Conservation (phyloP, 2,329 filamentous ascomycete genomes). For the Aspergillus sp. region DNA sequence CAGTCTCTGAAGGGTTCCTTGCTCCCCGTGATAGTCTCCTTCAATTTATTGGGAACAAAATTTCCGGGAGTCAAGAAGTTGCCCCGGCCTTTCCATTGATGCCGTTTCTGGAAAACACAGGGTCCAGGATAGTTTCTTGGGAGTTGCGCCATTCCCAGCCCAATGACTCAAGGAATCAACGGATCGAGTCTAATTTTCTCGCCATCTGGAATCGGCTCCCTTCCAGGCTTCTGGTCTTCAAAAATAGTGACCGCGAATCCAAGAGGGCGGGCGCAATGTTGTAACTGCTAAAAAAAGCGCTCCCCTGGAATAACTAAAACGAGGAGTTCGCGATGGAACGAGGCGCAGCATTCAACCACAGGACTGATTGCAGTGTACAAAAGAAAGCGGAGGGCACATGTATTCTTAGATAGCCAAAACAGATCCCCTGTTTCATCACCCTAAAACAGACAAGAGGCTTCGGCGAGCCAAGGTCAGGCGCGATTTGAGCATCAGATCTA, state of each 20-base stretch:
- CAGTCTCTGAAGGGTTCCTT: not conserved
- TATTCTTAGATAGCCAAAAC: conserved; percentile 15
- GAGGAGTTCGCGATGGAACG: not conserved
- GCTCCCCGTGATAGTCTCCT: not conserved
- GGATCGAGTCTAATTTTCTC: not conserved
- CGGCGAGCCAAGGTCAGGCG: not conserved
- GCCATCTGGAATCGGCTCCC: not conserved
- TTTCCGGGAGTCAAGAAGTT: not conserved
- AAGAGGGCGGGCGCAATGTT: not conserved
- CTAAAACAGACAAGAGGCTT: conserved; percentile 5
- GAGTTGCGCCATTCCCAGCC: not conserved
- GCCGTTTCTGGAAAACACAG: not conserved
- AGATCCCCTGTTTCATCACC: not conserved
- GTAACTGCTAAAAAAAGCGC: conserved; percentile 6
- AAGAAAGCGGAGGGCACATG: not conserved
- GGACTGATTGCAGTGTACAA: not conserved
- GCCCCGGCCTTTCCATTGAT: not conserved
- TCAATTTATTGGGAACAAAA: not conserved
- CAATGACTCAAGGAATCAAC: not conserved
- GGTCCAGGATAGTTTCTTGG: not conserved
- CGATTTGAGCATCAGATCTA: not conserved
- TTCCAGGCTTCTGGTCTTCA: not conserved
- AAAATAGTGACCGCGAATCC: not conserved
- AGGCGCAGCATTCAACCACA: conserved; percentile 11
- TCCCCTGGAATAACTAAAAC: not conserved